Evolutionary conservation across 1,139 yeast species (phyloP), one percentile per base, ranked within the genome.

Genomic region (Geotrichum candidum): DNA sequence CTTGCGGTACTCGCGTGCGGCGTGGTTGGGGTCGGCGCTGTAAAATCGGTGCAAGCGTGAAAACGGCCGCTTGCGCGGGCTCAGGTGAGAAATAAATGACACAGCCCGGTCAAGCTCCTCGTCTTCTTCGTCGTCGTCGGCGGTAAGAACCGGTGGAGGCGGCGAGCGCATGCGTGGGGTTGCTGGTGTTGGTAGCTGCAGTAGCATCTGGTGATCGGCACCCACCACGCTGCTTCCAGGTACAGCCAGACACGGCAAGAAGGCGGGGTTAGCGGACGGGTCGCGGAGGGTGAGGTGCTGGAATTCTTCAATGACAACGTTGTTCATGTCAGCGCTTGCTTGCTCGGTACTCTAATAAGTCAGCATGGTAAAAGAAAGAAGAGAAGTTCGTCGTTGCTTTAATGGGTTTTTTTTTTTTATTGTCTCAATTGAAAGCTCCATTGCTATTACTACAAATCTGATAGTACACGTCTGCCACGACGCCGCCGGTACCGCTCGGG

Each of bases 141-240:
- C 15, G 3, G 41, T 31, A 2, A 41, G 46, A 2, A 3, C 18
- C 15, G 57, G 57, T 18, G 57, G 57, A 3, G 57, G 57, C n/a
- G 57, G 57, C n/a, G 57, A 55, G 27, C 57, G 48, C 45, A 55
- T 25, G 15, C 57, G 52, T 38, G 29, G 31, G n/a, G 46, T 51
- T 50, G 13, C 23, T 13, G 9, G 13, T n/a, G 29, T 50, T 50
- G 27, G 29, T 5, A 29, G 1, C n/a, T 13, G 52, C 31, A 22
- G 6, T 1, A 50, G 13, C 27, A 27, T 50, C 31, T 50, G 52
- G 15, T 9, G 29, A 50, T 50, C 27, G 31, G 13, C 31, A 23
- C 31, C 31, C 52, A 50, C 31, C 31, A 5, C 15, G 6, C 29
- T 41, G 46, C n/a, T n/a, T 4, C 46, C 7, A n/a, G 46, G n/a